These are phyloP conservation scores for Leptosphaerulina australis DNA, from an alignment of 2,329 filamentous ascomycete species.

Conservation along the genomic window DNA sequence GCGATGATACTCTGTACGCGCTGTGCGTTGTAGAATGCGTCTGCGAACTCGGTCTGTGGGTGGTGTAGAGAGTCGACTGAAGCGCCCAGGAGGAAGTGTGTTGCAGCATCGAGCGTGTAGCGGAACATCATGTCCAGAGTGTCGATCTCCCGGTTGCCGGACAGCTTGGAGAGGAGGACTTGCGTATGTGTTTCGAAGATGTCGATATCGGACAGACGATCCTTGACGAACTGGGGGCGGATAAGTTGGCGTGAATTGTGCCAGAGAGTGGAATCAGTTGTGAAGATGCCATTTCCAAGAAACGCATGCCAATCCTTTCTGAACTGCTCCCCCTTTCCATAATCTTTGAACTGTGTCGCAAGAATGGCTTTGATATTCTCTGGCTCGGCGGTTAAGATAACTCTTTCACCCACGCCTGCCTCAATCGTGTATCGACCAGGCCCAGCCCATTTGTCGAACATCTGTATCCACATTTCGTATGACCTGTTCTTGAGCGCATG, in stretches of 20 bases:
- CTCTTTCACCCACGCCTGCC: conserved; percentile 61
- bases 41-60: conserved; percentile 71
- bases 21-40: conserved; percentile 81
- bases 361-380: conserved; percentile 92
- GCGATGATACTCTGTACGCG: conserved; percentile 71
- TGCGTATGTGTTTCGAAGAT: conserved; percentile 81
- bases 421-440: conserved; percentile 65
- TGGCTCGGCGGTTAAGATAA: conserved; percentile 78
- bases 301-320: conserved; percentile 77
- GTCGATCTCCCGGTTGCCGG: conserved; percentile 63
- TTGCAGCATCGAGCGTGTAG: conserved; percentile 78
- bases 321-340: conserved; percentile 79
- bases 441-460: conserved; percentile 54
- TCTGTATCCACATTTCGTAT: conserved; percentile 65
- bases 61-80: conserved; percentile 68
- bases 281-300: conserved; percentile 71
- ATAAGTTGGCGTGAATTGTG: conserved; percentile 81
- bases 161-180: conserved; percentile 71
- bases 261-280: conserved; percentile 80
- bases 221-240: conserved; percentile 83
- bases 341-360: conserved; percentile 85
- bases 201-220: conserved; percentile 80
- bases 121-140: conserved; percentile 80
- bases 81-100: conserved; percentile 82
- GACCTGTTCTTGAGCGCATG: conserved; percentile 62